A percentile compares a stretch with the other conserved stretches of the same genome.
These are phyloP conservation scores for Colletotrichum magnum DNA, from an alignment of 2,329 filamentous ascomycete species.

Conservation along the genomic window DNA sequence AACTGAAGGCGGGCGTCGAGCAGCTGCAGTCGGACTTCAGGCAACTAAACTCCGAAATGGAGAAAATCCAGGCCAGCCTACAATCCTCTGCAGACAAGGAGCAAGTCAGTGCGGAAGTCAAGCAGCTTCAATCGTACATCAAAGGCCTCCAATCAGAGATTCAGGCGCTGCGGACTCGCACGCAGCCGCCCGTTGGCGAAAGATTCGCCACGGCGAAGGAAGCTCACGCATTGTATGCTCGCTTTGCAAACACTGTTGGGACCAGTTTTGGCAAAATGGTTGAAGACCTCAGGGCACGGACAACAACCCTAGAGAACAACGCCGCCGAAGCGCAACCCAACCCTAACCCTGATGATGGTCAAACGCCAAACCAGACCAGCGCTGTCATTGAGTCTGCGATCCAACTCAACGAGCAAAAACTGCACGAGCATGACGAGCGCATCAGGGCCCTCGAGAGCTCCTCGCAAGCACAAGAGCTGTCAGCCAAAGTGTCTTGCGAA, in stretches of 20 bases:
- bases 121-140: not conserved
- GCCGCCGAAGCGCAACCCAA: constrained; percentile 5
- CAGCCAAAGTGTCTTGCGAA: not conserved
- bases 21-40: not conserved
- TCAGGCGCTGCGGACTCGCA: not conserved
- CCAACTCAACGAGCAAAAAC: constrained; percentile 6
- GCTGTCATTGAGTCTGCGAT: too few species aligned
- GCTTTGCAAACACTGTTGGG: too few species aligned
- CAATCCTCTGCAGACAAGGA: not conserved
- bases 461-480: too few species aligned
- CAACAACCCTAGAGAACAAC: constrained; percentile 8
- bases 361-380: constrained; percentile 4
- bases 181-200: constrained; percentile 2
- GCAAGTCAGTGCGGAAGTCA: constrained; percentile 4
- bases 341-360: not conserved
- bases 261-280: constrained; percentile 7
- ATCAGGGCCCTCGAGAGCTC: constrained; percentile 17
- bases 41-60: not conserved
- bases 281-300: constrained; percentile 11
- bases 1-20: not conserved
- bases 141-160: not conserved
- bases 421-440: constrained; percentile 19
- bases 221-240: too few species aligned
- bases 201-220: constrained; percentile 3
- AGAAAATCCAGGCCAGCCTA: not conserved